Evolutionary conservation across 345 rosid species (phyloP).

Genomic region (Pugionium cornutum): DNA sequence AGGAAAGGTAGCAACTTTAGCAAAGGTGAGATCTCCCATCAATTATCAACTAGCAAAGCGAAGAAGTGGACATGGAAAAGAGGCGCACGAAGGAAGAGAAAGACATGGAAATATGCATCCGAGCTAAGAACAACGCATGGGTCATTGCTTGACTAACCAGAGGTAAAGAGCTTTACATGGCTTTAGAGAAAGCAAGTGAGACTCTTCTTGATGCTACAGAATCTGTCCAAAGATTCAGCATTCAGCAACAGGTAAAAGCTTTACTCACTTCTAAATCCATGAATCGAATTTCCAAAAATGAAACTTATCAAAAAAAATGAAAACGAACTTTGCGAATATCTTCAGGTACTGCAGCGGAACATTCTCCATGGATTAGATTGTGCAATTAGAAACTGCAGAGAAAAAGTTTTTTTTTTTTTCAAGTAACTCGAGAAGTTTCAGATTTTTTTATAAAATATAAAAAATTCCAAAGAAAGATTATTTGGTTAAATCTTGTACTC

Average conservation of each 20-base stretch:
- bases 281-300: not conserved
- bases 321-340: not conserved
- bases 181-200: slow-evolving; percentile 81
- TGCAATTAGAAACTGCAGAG: not conserved
- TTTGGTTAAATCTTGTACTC: not conserved
- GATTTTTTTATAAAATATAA: not conserved
- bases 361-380: slow-evolving; percentile 39
- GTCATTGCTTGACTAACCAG: slow-evolving; percentile 60
- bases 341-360: slow-evolving; percentile 40
- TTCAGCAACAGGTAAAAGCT: slow-evolving; percentile 65
- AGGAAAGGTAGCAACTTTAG: slow-evolving; percentile 79
- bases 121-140: slow-evolving; percentile 89
- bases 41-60: slow-evolving; percentile 26
- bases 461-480: not conserved
- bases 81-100: slow-evolving; percentile 56
- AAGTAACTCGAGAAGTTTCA: not conserved
- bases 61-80: slow-evolving; percentile 84
- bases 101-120: slow-evolving; percentile 73
- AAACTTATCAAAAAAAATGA: not conserved
- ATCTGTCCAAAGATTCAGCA: slow-evolving; percentile 73
- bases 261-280: not conserved
- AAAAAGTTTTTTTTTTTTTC: not conserved
- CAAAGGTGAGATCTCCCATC: slow-evolving; percentile 57
- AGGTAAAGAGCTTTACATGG: slow-evolving; percentile 92
- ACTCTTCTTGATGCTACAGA: slow-evolving; percentile 94